A percentile compares a stretch with the other conserved stretches of the same genome.
phyloP scores from a whole-genome alignment of 176 grass and related monocot genomes.

The Phoenix dactylifera region DNA sequence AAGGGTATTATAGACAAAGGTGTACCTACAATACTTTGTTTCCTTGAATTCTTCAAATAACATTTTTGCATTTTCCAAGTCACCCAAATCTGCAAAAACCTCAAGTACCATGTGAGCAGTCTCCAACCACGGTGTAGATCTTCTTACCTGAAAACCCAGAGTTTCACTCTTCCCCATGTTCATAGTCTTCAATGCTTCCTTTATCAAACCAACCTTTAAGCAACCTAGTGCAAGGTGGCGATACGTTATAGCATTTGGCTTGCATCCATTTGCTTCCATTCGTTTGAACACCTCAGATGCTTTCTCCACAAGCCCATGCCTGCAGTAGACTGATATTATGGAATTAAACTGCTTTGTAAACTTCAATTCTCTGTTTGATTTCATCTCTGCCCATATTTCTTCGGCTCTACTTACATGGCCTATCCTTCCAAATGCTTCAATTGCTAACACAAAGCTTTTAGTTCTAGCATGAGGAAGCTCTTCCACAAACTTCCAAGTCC shows the following conservation, averaged over 20 bases:
- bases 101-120: slow-evolving; percentile 75
- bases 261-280: slow-evolving; percentile 63
- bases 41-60: slow-evolving; percentile 71
- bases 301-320: slow-evolving; percentile 60
- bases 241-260: slow-evolving; percentile 88
- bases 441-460: slow-evolving; percentile 68
- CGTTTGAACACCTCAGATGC: slow-evolving; percentile 72
- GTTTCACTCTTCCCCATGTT: slow-evolving; percentile 56
- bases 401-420: slow-evolving; percentile 41
- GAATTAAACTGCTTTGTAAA: slow-evolving; percentile 72
- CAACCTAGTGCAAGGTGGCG: slow-evolving; percentile 71
- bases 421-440: slow-evolving; percentile 82
- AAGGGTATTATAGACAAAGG: slow-evolving; percentile 81
- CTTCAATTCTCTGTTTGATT: slow-evolving; percentile 42
- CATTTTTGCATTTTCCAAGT: slow-evolving; percentile 59
- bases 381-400: slow-evolving; percentile 55
- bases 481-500: slow-evolving; percentile 55
- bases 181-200: slow-evolving; percentile 71
- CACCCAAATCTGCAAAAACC: slow-evolving; percentile 57
- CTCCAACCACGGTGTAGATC: slow-evolving; percentile 88
- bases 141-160: slow-evolving; percentile 47
- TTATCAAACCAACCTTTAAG: slow-evolving; percentile 67
- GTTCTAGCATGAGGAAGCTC: slow-evolving; percentile 53
- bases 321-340: slow-evolving; percentile 75
- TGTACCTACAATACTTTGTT: slow-evolving; percentile 69